Evolutionary conservation across 768 basidiomycete genomes (phyloP), one percentile per base, ranked within the genome.

Genomic region (Pleurotus citrinopileatus): DNA sequence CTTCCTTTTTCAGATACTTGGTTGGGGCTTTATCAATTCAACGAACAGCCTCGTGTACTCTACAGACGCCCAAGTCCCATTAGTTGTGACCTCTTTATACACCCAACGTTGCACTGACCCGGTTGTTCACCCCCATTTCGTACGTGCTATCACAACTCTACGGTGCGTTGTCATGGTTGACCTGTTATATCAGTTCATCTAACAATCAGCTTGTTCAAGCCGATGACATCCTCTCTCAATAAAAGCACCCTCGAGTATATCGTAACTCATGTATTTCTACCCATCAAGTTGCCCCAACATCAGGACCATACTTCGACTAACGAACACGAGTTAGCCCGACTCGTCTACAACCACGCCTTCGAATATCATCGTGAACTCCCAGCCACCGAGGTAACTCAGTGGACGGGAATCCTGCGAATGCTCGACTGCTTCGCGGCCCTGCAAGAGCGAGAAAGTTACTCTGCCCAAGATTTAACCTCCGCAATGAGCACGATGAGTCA

Each of bases 211-310:
- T n/a, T n/a, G n/a, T 34, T 34, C 32, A 40, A 19, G 19, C 10
- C 38, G 12, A 40, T 40, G 38, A 7, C 19, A 40, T 19, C 13
- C 29, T 32, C 29, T 6, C 6, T 32, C 29, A 32, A 13, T 7
- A 19, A 40, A n/a, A 34, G n/a, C 10, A 19, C 12, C 7, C 17
- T 40, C 7, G 38, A 40, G 17, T 40, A 15, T 3, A 40, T 40
- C 38, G 38, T 40, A 19, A 40, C 28, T 37, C 56, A 23, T 37
- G 46, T 36, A 27, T 26, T 36, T 34, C 20, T 44, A n/a, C 38
- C 38, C 15, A 13, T 40, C 38, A 9, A 42, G 53, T 26, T 25
- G 22, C 52, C 4, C 48, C 54, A 8, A 54, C 51, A 43, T 42
- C 20, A 55, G 23, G 23, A 10, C 20, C 45, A 13, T 36, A 57